These are phyloP conservation scores for Cotoneaster glaucophyllus DNA, from an alignment of 306 rosid genomes.

Conservation along the genomic window DNA sequence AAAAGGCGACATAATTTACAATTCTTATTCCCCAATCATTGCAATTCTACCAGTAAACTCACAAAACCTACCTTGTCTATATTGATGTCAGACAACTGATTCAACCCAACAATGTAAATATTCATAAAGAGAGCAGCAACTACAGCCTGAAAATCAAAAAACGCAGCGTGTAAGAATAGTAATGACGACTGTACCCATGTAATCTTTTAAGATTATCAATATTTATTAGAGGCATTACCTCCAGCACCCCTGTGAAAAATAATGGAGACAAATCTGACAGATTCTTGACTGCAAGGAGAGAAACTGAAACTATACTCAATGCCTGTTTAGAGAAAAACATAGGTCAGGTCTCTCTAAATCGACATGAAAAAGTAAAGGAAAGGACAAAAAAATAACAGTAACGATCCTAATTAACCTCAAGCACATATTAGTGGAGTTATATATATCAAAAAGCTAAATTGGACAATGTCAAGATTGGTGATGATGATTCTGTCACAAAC, in stretches of 20 bases:
- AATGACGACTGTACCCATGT: not conserved
- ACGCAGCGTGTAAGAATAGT: constrained; percentile 1
- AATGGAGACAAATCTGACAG: constrained; percentile 72
- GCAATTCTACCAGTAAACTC: constrained; percentile 8
- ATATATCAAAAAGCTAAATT: not conserved
- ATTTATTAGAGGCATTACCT: constrained; percentile 46
- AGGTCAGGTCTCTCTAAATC: constrained; percentile 15
- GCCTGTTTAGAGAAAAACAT: constrained; percentile 47
- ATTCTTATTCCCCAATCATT: not conserved
- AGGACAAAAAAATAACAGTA: not conserved
- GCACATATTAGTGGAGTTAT: not conserved
- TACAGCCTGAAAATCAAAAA: constrained; percentile 66
- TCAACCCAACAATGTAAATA: constrained; percentile 85
- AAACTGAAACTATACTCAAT: constrained; percentile 87
- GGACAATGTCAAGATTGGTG: not conserved
- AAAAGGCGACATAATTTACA: not conserved
- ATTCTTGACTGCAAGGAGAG: constrained; percentile 76
- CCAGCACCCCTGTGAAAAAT: constrained; percentile 68
- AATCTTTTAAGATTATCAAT: constrained; percentile 1
- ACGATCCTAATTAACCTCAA: not conserved
- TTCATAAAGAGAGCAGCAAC: constrained; percentile 91
- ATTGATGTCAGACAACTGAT: constrained; percentile 84
- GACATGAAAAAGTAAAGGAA: not conserved
- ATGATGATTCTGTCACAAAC: constrained; percentile 22
- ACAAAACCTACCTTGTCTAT: constrained; percentile 72